A percentile compares a stretch with the other conserved stretches of the same genome.
Conservation (phyloP, 2,329 filamentous ascomycete genomes). For the Monilinia vaccinii-corymbosi region DNA sequence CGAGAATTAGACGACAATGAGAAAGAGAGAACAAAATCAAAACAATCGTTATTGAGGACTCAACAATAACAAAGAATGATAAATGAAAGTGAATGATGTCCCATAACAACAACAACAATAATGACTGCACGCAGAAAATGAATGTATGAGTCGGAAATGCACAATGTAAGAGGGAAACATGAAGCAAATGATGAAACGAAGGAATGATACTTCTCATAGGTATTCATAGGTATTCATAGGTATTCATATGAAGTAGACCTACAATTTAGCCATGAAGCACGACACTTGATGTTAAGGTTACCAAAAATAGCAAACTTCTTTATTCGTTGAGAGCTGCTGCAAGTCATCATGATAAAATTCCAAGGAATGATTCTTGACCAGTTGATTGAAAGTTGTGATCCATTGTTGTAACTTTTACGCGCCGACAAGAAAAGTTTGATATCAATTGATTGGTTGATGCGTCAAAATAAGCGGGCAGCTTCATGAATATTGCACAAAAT, state of each 20-base stretch:
- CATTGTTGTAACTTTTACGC: conserved; percentile 25
- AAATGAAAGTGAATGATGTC: conserved; percentile 14
- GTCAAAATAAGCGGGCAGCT: background rate
- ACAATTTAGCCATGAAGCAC: conserved; percentile 8
- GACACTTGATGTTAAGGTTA: conserved; percentile 5
- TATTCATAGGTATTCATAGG: background rate
- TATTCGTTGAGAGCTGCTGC: conserved; percentile 25
- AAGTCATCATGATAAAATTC: conserved; percentile 12
- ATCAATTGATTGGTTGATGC: conserved; percentile 14
- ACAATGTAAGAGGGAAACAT: conserved; percentile 3
- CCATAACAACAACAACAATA: background rate
- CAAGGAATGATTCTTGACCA: conserved; percentile 7
- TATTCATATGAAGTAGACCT: conserved; percentile 8
- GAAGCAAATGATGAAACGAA: conserved; percentile 19
- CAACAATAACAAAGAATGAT: conserved; percentile 12
- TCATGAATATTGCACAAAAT: too few species aligned
- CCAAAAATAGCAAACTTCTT: conserved; percentile 17
- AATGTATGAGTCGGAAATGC: conserved; percentile 6
- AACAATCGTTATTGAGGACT: conserved; percentile 11
- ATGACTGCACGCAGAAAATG: conserved; percentile 8
- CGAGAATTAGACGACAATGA: conserved; percentile 10
- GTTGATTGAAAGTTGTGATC: conserved; percentile 2
- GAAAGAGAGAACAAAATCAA: background rate
- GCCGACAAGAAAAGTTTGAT: conserved; percentile 15
- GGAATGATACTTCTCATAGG: background rate